Conservation (phyloP, 225 moss, liverwort and hornwort species). For the Pleurozium schreberi region DNA sequence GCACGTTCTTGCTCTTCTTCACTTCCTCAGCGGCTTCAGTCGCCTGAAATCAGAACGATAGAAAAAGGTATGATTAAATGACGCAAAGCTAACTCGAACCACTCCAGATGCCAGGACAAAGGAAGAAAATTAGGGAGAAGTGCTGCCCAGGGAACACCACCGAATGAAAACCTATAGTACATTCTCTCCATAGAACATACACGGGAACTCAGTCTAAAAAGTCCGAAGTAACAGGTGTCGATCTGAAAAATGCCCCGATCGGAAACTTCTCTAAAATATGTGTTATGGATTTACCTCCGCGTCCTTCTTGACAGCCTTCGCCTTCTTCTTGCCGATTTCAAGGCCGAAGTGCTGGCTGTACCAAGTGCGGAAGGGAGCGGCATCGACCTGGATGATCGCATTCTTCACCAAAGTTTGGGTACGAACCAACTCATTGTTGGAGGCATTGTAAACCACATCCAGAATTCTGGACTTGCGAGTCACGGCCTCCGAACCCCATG, state of each 20-base stretch:
- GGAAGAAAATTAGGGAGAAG: not conserved
- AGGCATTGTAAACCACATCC: conserved; percentile 85
- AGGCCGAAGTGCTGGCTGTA: conserved; percentile 46
- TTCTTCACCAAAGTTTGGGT: conserved; percentile 60
- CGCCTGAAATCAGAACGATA: not conserved
- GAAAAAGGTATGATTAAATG: not conserved
- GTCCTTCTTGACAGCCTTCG: conserved; percentile 39
- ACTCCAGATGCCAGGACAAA: not conserved
- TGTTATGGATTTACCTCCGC: conserved; percentile 4
- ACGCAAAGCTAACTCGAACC: not conserved
- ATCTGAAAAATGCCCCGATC: not conserved
- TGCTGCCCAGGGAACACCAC: too few relatives aligned
- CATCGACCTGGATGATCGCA: conserved; percentile 57
- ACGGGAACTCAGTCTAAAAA: not conserved
- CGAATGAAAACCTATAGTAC: not conserved
- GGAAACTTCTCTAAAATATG: not conserved
- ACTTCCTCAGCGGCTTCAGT: conserved; percentile 36
- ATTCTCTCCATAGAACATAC: not conserved
- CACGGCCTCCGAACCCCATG: conserved; percentile 77
- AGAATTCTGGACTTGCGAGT: conserved; percentile 74
- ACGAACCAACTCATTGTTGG: conserved; percentile 55
- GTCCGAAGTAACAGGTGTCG: too few relatives aligned
- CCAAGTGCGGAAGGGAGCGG: conserved; percentile 47
- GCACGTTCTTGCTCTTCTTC: conserved; percentile 32
- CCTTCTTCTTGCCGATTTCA: conserved; percentile 62